These are phyloP conservation scores for Cucurbita pepo DNA, from an alignment of 306 rosid genomes.

Conservation along the genomic window DNA sequence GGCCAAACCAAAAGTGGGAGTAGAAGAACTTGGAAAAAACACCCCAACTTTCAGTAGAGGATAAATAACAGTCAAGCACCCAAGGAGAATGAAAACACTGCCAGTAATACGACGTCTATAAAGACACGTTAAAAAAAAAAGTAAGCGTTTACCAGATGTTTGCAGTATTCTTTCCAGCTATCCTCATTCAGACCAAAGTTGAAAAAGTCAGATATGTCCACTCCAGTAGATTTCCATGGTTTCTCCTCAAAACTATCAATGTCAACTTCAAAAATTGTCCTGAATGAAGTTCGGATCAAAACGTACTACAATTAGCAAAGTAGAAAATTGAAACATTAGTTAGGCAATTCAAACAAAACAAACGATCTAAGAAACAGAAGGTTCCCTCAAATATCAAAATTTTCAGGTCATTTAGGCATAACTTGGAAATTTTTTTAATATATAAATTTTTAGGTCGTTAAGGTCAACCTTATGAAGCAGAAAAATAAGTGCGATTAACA, in stretches of 20 bases:
- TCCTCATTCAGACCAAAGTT: conserved; percentile 91
- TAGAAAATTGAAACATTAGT: background rate
- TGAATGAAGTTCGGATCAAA: conserved; percentile 25
- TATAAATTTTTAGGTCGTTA: background rate
- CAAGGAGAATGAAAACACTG: background rate
- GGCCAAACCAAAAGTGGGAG: background rate
- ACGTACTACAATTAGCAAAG: conserved; percentile 1
- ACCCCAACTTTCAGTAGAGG: background rate
- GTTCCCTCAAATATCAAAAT: background rate
- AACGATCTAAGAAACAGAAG: background rate
- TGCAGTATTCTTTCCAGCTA: conserved; percentile 94
- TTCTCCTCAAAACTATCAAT: conserved; percentile 85
- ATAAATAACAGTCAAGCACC: background rate
- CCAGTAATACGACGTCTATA: background rate
- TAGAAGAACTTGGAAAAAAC: background rate
- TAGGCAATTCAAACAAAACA: background rate
- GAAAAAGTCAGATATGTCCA: conserved; percentile 76
- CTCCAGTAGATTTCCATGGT: conserved; percentile 80
- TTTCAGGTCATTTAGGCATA: background rate
- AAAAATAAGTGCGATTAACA: background rate
- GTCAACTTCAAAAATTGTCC: conserved; percentile 92
- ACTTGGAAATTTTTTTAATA: background rate
- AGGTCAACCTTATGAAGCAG: background rate
- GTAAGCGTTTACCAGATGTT: conserved; percentile 65
- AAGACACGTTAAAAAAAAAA: background rate